These are phyloP conservation scores for Hymenoscyphus salicellus DNA, from an alignment of 2,329 filamentous ascomycete genomes.

Conservation along the genomic window DNA sequence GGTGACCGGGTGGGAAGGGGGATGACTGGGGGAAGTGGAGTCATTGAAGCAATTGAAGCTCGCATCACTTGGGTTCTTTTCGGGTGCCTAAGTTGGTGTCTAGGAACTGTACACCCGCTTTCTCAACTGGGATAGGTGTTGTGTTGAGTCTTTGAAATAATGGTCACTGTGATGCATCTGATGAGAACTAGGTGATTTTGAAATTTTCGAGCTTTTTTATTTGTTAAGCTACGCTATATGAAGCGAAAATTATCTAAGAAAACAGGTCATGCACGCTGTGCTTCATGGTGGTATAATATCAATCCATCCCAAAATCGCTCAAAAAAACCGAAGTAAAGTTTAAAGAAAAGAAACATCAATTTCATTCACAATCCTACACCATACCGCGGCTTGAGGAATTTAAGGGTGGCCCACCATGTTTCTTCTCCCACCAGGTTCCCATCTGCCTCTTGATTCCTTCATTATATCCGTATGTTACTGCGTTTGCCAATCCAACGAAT, in stretches of 20 bases:
- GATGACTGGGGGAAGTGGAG: too few species aligned
- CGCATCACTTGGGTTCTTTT: too few species aligned
- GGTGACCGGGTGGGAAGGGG: not conserved
- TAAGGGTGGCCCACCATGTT: not conserved
- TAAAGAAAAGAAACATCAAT: not conserved
- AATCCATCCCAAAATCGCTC: not conserved
- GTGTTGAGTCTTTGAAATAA: too few species aligned
- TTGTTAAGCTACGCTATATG: not conserved
- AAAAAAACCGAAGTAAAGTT: not conserved
- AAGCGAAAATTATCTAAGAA: not conserved
- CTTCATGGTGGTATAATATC: not conserved
- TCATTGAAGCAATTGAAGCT: too few species aligned
- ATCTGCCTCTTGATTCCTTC: slow-evolving; percentile 29
- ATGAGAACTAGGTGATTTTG: too few species aligned
- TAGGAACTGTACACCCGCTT: too few species aligned
- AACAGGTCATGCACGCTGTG: not conserved
- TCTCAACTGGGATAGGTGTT: too few species aligned
- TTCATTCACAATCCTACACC: not conserved
- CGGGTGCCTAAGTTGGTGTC: too few species aligned
- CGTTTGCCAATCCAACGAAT: slow-evolving; percentile 39
- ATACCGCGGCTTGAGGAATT: not conserved
- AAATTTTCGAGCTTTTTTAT: not conserved
- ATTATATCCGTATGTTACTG: slow-evolving; percentile 40
- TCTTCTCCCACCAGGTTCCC: slow-evolving; percentile 6
- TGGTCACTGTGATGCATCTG: too few species aligned